phyloP scores from a whole-genome alignment of 1,284 basidiomycete species.

The Cutaneotrichosporon arboriforme region DNA sequence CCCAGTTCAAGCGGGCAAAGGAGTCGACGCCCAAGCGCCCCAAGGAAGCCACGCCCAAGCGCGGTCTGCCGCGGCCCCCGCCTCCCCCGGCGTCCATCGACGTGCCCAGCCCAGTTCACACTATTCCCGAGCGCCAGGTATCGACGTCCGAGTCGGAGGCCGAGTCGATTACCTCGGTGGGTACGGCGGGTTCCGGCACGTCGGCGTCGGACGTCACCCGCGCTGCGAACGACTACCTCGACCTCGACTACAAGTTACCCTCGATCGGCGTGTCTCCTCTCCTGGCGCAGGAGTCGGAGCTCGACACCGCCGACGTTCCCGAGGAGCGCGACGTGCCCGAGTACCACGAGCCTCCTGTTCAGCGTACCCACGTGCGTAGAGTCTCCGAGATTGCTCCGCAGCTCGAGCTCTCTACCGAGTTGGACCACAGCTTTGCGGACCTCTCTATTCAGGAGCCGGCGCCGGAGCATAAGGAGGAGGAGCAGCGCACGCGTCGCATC shows the following conservation, averaged over 20 bases:
- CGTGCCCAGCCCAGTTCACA: constrained; percentile 33
- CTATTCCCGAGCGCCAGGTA: constrained; percentile 4
- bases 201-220: neutral
- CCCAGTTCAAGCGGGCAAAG: constrained; percentile 14
- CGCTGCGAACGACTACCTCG: constrained; percentile 21
- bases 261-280: constrained; percentile 37
- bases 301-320: too few species aligned
- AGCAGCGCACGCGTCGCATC: neutral
- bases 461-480: neutral
- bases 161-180: neutral
- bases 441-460: neutral
- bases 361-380: constrained; percentile 3
- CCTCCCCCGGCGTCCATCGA: constrained; percentile 27
- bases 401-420: constrained; percentile 5
- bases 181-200: neutral
- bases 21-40: constrained; percentile 14
- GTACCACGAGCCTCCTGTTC: neutral
- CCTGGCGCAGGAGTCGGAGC: constrained; percentile 14
- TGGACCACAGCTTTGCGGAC: neutral
- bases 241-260: constrained; percentile 37
- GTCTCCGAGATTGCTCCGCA: constrained; percentile 5
- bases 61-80: constrained; percentile 16
- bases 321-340: constrained; percentile 1
- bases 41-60: constrained; percentile 4
- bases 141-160: constrained; percentile 10